Conservation (phyloP, 202 grass and related monocot genomes). For the Musa balbisiana region DNA sequence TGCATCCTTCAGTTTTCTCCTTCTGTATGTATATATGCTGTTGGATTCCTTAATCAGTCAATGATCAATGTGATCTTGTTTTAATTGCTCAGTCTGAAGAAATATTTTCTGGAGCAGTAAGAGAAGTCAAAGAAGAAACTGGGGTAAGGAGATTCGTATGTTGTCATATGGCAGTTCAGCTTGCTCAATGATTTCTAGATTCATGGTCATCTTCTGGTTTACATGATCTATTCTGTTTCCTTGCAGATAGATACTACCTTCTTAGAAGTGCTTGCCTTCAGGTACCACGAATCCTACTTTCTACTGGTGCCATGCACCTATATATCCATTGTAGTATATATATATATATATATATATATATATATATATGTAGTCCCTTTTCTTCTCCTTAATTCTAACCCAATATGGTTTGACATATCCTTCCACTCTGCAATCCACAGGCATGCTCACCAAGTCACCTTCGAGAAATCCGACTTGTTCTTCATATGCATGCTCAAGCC, state of each 20-base stretch:
- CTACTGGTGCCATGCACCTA: not conserved
- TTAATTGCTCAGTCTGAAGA: conserved; percentile 43
- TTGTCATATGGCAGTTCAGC: no score
- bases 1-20: no score
- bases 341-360: no score
- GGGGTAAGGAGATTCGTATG: conserved; percentile 30
- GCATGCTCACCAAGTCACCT: conserved; percentile 49
- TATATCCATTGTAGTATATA: no score
- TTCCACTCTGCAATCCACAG: conserved; percentile 19
- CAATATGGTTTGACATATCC: no score
- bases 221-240: not conserved
- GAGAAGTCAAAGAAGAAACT: conserved; percentile 73
- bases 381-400: no score
- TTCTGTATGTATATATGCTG: not conserved
- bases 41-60: not conserved
- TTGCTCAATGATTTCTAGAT: no score
- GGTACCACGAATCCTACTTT: not conserved
- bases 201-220: not conserved
- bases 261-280: conserved; percentile 52
- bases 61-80: not conserved
- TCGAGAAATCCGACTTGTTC: conserved; percentile 63
- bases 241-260: conserved; percentile 59
- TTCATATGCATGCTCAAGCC: conserved; percentile 64
- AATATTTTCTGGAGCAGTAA: conserved; percentile 57
- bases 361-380: no score